Percentiles rank a stretch among this genome's conserved stretches.
These are phyloP conservation scores for Polytolypa hystricis DNA, from an alignment of 2,329 filamentous ascomycete species.

Conservation along the genomic window DNA sequence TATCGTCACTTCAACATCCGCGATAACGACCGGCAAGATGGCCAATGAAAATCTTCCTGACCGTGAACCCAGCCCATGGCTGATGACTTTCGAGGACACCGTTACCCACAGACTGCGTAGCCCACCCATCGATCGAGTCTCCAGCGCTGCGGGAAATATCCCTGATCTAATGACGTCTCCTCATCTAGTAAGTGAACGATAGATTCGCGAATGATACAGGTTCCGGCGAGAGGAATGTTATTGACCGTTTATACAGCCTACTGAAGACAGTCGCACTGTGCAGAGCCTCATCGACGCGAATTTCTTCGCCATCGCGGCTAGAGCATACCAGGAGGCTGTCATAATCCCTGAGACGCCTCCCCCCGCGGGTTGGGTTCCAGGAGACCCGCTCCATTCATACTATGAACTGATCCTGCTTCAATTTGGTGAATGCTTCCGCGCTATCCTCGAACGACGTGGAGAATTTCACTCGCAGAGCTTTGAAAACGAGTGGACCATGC, in stretches of 20 bases:
- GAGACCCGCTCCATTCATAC: slow-evolving; percentile 9
- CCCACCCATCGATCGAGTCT: no score
- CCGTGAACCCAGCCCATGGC: slow-evolving; percentile 1
- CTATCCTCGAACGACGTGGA: slow-evolving; percentile 4
- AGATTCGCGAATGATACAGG: no score
- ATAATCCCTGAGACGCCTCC: slow-evolving; percentile 11
- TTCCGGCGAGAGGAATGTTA: no score
- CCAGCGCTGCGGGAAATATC: no score
- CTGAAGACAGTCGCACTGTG: neutral
- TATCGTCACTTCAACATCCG: neutral
- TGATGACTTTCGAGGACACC: slow-evolving; percentile 4
- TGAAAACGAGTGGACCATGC: slow-evolving; percentile 10
- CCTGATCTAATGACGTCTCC: no score
- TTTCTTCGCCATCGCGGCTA: slow-evolving; percentile 11
- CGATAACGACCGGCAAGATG: neutral
- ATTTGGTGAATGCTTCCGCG: slow-evolving; percentile 9
- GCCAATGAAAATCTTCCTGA: neutral
- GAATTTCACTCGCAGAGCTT: slow-evolving; percentile 4
- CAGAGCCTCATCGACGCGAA: no score
- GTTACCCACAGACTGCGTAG: no score
- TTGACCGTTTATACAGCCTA: neutral
- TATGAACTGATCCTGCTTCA: slow-evolving; percentile 10
- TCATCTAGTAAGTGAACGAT: no score
- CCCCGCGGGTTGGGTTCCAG: slow-evolving; percentile 10
- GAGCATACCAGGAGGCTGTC: slow-evolving; percentile 12